Percentiles rank a stretch among this genome's conserved stretches.
phyloP scores from a whole-genome alignment of 2,329 filamentous ascomycete species.

The Proliferodiscus dingleyae region DNA sequence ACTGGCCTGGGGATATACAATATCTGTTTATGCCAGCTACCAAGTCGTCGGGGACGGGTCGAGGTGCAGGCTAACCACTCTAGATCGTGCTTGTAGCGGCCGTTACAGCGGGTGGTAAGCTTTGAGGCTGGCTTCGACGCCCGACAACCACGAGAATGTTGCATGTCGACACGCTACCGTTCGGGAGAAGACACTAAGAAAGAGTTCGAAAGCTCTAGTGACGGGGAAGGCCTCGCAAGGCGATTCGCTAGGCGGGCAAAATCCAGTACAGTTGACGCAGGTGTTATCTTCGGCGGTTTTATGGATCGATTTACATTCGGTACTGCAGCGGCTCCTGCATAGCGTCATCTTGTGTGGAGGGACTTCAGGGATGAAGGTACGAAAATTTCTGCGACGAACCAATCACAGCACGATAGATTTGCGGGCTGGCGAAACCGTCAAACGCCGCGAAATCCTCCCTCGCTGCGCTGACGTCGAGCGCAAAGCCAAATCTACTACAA shows the following conservation, averaged over 20 bases:
- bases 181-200: conserved; percentile 11
- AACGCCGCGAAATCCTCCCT: conserved; percentile 4
- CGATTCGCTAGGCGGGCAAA: not conserved
- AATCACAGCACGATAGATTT: conserved; percentile 4
- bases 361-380: conserved; percentile 4
- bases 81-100: not conserved
- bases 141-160: no score
- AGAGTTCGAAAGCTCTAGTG: conserved; percentile 2
- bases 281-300: conserved; percentile 20
- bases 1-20: no score
- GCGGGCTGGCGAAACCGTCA: not conserved
- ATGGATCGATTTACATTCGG: conserved; percentile 9
- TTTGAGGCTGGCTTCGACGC: no score
- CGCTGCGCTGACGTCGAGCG: conserved; percentile 1
- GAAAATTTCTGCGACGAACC: conserved; percentile 9
- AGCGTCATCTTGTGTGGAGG: not conserved
- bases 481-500: not conserved
- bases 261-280: no score
- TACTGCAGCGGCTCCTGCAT: conserved; percentile 2
- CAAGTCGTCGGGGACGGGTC: not conserved
- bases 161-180: not conserved
- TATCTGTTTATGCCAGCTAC: no score
- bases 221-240: not conserved
- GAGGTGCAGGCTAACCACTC: not conserved
- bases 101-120: no score